phyloP scores from a whole-genome alignment of 1,139 yeast genomes.

The Candida gigantensis region DNA sequence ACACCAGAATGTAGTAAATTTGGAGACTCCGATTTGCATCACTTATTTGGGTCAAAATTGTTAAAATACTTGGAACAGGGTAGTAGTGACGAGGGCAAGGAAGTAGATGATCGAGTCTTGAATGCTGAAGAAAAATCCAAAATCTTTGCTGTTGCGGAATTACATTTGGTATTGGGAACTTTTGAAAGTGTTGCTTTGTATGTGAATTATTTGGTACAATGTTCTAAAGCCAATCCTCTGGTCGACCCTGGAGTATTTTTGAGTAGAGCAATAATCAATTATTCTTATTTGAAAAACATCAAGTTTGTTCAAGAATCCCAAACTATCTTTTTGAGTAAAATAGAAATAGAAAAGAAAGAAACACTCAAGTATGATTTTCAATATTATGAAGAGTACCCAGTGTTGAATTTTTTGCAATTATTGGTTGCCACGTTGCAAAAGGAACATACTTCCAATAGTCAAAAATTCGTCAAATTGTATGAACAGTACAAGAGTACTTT shows the following conservation, averaged over 20 bases:
- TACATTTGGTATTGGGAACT: conserved; percentile 70
- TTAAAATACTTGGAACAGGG: conserved; percentile 24
- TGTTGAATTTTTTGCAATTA: conserved; percentile 71
- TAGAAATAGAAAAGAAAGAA: conserved; percentile 16
- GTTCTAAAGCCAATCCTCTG: conserved; percentile 26
- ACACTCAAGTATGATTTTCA: conserved; percentile 16
- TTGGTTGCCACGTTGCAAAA: conserved; percentile 64
- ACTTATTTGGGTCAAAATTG: conserved; percentile 70
- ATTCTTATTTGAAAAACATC: conserved; percentile 62
- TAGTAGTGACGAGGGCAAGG: conserved; percentile 11
- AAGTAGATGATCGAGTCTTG: conserved; percentile 19
- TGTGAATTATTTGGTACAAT: conserved; percentile 53
- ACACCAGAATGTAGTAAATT: conserved; percentile 44
- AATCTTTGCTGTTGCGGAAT: conserved; percentile 46
- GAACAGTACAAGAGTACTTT: conserved; percentile 36
- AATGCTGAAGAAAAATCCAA: conserved; percentile 32
- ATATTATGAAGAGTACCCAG: conserved; percentile 28
- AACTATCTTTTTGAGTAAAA: conserved; percentile 35
- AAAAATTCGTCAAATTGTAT: conserved; percentile 55
- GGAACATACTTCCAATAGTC: conserved; percentile 45
- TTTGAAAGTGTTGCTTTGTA: conserved; percentile 56
- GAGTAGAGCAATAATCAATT: conserved; percentile 69
- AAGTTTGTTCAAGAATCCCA: conserved; percentile 54
- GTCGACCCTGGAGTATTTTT: conserved; percentile 53
- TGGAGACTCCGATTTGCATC: conserved; percentile 79